phyloP scores from a whole-genome alignment of 2,329 filamentous ascomycete species.

The Fusarium pininemorale region DNA sequence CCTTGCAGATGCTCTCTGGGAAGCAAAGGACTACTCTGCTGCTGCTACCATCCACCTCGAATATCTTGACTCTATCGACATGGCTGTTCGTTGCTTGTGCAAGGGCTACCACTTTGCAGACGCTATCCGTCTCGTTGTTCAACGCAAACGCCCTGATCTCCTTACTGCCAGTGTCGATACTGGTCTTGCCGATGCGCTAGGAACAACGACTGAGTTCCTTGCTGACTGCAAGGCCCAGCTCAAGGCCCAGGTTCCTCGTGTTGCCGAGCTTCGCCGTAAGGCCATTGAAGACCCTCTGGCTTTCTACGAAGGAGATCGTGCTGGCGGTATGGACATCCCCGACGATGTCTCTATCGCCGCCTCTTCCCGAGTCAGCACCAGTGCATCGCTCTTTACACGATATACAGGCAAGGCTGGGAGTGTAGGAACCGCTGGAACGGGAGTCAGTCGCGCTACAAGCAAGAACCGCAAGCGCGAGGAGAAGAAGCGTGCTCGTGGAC shows the following conservation, averaged over 20 bases:
- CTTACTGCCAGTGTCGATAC: slow-evolving; percentile 76
- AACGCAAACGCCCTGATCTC: slow-evolving; percentile 68
- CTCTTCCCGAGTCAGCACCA: slow-evolving; percentile 79
- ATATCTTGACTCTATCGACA: slow-evolving; percentile 77
- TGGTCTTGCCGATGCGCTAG: slow-evolving; percentile 82
- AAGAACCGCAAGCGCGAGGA: slow-evolving; percentile 92
- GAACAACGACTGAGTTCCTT: slow-evolving; percentile 86
- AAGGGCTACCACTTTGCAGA: slow-evolving; percentile 88
- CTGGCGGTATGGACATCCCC: slow-evolving; percentile 74
- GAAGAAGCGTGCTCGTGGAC: slow-evolving; percentile 91
- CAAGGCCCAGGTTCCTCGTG: slow-evolving; percentile 83
- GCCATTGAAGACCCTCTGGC: slow-evolving; percentile 86
- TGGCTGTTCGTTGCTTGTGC: slow-evolving; percentile 81
- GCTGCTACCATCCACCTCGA: slow-evolving; percentile 85
- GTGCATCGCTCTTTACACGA: slow-evolving; percentile 89
- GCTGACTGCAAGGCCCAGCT: slow-evolving; percentile 92
- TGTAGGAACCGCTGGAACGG: slow-evolving; percentile 74
- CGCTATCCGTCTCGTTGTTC: slow-evolving; percentile 79
- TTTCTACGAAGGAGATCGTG: slow-evolving; percentile 84
- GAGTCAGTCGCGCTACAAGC: slow-evolving; percentile 79
- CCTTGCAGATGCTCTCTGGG: slow-evolving; percentile 81
- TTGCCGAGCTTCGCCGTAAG: slow-evolving; percentile 81
- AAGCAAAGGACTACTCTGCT: slow-evolving; percentile 83
- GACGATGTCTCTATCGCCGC: slow-evolving; percentile 94
- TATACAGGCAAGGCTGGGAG: slow-evolving; percentile 79